Evolutionary conservation across 2,329 filamentous ascomycete genomes (phyloP), one percentile per base, ranked within the genome.

Genomic region (Arthrinium puccinioides): DNA sequence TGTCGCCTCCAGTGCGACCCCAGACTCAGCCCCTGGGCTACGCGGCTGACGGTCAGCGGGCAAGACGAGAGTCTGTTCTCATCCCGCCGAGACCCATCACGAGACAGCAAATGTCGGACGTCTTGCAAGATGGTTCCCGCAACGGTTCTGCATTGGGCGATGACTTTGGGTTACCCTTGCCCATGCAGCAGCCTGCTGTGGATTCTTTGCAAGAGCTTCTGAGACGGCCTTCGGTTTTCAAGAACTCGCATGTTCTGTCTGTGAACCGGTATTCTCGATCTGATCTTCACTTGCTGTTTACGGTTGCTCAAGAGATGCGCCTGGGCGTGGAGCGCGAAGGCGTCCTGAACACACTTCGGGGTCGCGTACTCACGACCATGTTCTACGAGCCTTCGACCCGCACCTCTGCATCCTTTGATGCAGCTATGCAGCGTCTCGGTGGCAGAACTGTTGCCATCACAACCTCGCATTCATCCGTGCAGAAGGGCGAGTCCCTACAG

Each of bases 381-480:
- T 98, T 98, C 75, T 98, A 89, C 63, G 92, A 98, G 71, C 92
- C 92, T 2, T 97, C 90, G 1, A 98, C 92, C 3, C 79, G 92
- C 38, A 98, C 92, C 5, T 96, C 90, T 10, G 80, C 86, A 25
- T 98, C 92, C 4, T 98, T 98, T 53, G 92, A 98, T 57, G 86
- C 90, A 39, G 92, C 92, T 28, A 98, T 98, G 92, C 94, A 98
- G 71, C 84, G 94, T 36, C 82, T 98, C 5, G 92, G 92, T 49
- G 92, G 92, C 32, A 78, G 87, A 33, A 90, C 84, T 4, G 75
- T 98, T 37, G 73, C 82, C 36, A 82, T 97, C 55, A 72, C 87
- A 27, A 94, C 90, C 3, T 76, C 81, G 6, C 79, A 86, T 50
- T 96, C 90, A 3, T 94, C 87, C 11, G 89, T 89, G 4, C 77